Base-by-base conservation (phyloP, 2,329 filamentous ascomycete genomes). In the Colletotrichum sp. region DNA sequence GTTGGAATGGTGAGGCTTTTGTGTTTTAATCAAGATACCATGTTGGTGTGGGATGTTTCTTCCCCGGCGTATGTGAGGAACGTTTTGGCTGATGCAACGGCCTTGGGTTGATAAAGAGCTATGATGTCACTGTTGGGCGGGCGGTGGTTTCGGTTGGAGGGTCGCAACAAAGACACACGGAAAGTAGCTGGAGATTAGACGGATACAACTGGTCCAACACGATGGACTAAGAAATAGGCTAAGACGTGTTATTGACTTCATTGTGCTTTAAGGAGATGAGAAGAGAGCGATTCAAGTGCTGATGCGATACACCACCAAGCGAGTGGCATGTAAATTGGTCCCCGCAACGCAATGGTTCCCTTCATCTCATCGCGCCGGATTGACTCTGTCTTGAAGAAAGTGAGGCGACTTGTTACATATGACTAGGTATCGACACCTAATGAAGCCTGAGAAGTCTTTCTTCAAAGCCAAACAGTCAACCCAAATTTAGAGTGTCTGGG, bases 1-100 rank as follows among this genome's bases (percentile, higher is more conserved):
- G 3, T 72, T 86, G 75, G 82, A 85, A 60, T 86, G 85, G 85
- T 86, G 76, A 81, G 26, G 55, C 28, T 34, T n/a, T 52, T 15
- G 32, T 21, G 26, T 15, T 69, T 57, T 15, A 16, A 32, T 65
- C 10, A 28, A 28, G 39, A 72, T 52, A 59, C 21, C 34, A 15
- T 32, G 24, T 32, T 32, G 18, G 49, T 49, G 24, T 26, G 30
- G 44, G 18, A n/a, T 34, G n/a, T 34, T 34, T 32, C n/a, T 4
- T 12, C 59, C 57, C 26, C 26, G 60, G 55, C 26, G 72, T 63
- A 49, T 57, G 44, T 36, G 34, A 44, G 30, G 5, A 8, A 52
- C 26, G 57, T n/a, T 62, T 63, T 24, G 34, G 36, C 24, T 30
- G 28, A 24, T 28, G 32, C 67, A 66, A 62, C 36, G 55, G 63